Evolutionary conservation across 805 yeast genomes (phyloP).

Genomic region (Danielia oregonensis): DNA sequence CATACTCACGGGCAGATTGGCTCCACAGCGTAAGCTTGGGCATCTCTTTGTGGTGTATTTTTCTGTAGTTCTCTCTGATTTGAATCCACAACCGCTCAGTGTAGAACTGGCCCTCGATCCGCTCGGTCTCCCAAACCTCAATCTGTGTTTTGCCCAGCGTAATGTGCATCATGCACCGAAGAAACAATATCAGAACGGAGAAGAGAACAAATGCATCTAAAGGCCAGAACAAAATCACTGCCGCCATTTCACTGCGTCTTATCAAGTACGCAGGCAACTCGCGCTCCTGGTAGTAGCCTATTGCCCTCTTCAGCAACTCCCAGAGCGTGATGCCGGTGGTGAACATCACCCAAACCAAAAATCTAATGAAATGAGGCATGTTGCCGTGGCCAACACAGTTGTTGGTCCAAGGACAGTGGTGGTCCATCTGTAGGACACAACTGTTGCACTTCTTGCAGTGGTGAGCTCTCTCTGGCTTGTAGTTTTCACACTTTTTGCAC

Average conservation of each 20-base stretch:
- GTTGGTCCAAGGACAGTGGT: constrained; percentile 89
- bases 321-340: constrained; percentile 46
- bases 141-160: constrained; percentile 79
- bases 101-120: constrained; percentile 64
- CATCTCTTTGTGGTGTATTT: constrained; percentile 36
- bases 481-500: constrained; percentile 67
- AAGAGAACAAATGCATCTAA: constrained; percentile 56
- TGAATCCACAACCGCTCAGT: constrained; percentile 52
- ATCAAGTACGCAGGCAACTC: constrained; percentile 55
- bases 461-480: constrained; percentile 81
- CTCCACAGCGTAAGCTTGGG: constrained; percentile 50
- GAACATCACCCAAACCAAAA: constrained; percentile 60
- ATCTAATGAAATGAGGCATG: constrained; percentile 76
- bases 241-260: constrained; percentile 47
- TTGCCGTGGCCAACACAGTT: constrained; percentile 84
- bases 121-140: constrained; percentile 88
- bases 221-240: constrained; percentile 53
- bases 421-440: constrained; percentile 90
- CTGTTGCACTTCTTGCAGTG: constrained; percentile 76
- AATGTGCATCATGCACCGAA: constrained; percentile 58
- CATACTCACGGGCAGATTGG: constrained; percentile 15
- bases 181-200: constrained; percentile 54
- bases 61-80: constrained; percentile 42
- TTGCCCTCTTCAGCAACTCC: constrained; percentile 39
- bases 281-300: constrained; percentile 44